Evolutionary conservation across 495 filamentous ascomycete species (phyloP).

Genomic region (Xylaria grammica): DNA sequence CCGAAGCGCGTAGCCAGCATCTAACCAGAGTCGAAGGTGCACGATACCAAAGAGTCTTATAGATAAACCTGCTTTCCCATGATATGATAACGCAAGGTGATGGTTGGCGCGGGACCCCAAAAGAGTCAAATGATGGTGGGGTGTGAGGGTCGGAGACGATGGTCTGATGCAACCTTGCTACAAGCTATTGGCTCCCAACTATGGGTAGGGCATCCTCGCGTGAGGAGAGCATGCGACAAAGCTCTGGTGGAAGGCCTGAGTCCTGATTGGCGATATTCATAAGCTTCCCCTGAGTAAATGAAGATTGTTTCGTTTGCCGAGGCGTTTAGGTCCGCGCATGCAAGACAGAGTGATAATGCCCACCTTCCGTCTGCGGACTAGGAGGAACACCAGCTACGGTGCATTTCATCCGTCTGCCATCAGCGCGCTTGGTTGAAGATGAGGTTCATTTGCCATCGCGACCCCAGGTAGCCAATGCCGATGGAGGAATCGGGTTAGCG

Average conservation of each 20-base stretch:
- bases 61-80: neutral
- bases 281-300: constrained; percentile 37
- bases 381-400: constrained; percentile 30
- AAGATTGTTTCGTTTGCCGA: constrained; percentile 32
- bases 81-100: constrained; percentile 25
- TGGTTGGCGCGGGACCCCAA: constrained; percentile 33
- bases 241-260: constrained; percentile 13
- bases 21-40: neutral
- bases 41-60: neutral
- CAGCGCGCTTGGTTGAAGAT: constrained; percentile 24
- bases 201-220: constrained; percentile 30
- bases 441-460: constrained; percentile 25
- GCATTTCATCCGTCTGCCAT: constrained; percentile 20
- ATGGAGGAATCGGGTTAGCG: constrained; percentile 20
- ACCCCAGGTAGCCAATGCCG: constrained; percentile 23
- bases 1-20: neutral
- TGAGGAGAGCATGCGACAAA: constrained; percentile 29
- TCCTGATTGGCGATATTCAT: constrained; percentile 29
- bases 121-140: constrained; percentile 38
- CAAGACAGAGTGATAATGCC: constrained; percentile 34
- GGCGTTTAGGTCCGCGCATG: constrained; percentile 26
- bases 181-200: constrained; percentile 28
- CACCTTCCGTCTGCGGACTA: constrained; percentile 40
- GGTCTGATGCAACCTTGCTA: constrained; percentile 35
- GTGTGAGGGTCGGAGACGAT: constrained; percentile 34